phyloP scores from a whole-genome alignment of 1,139 yeast genomes.

The Suhomyces anneliseae region DNA sequence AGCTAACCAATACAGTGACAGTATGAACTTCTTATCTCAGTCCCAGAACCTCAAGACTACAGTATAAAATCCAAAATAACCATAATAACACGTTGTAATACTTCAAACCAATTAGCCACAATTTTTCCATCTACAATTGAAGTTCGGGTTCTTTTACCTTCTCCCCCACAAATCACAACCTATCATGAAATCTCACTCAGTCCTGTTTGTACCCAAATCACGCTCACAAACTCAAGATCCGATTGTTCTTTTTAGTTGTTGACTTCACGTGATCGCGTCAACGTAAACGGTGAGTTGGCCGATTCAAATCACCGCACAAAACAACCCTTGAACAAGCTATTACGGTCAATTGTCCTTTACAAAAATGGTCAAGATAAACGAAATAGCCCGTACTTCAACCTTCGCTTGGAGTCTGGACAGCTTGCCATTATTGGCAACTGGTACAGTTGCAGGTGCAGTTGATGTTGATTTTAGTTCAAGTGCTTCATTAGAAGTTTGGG shows the following conservation, averaged over 20 bases:
- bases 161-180: too few relatives aligned
- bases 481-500: constrained; percentile 78
- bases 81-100: too few relatives aligned
- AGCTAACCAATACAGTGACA: too few relatives aligned
- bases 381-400: constrained; percentile 82
- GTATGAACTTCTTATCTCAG: too few relatives aligned
- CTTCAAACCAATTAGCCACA: too few relatives aligned
- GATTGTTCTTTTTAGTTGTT: neutral
- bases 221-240: too few relatives aligned
- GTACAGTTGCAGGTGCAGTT: constrained; percentile 93
- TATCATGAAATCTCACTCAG: too few relatives aligned
- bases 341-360: neutral
- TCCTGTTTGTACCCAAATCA: too few relatives aligned
- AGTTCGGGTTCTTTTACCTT: too few relatives aligned
- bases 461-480: constrained; percentile 83
- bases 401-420: constrained; percentile 91
- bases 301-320: constrained; percentile 4
- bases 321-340: neutral
- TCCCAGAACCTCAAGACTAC: too few relatives aligned
- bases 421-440: constrained; percentile 79
- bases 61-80: too few relatives aligned
- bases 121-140: too few relatives aligned
- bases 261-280: constrained; percentile 7
- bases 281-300: constrained; percentile 9
- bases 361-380: constrained; percentile 81